Percentiles rank a stretch among this genome's conserved stretches.
phyloP scores from a whole-genome alignment of 1,284 basidiomycete species.

The Kwoniella shivajii region DNA sequence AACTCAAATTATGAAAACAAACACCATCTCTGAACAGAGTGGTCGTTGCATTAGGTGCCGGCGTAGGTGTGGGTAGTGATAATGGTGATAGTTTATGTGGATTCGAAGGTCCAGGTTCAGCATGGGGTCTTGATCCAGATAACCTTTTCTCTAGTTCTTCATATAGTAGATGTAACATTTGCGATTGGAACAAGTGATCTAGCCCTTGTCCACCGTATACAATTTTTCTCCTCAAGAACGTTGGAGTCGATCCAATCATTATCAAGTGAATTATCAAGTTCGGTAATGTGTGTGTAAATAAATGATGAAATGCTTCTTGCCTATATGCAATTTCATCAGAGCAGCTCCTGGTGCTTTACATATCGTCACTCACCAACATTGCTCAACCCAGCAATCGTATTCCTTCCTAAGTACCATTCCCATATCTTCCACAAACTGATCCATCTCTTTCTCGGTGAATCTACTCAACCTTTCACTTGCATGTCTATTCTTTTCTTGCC shows the following conservation, averaged over 20 bases:
- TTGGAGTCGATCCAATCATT: slow-evolving; percentile 45
- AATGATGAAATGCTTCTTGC: slow-evolving; percentile 54
- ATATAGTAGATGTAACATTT: slow-evolving; percentile 50
- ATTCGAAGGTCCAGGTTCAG: slow-evolving; percentile 23
- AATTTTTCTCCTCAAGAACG: slow-evolving; percentile 49
- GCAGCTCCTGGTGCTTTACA: background rate
- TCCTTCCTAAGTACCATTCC: slow-evolving; percentile 48
- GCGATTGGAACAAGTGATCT: slow-evolving; percentile 47
- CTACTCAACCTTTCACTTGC: slow-evolving; percentile 30
- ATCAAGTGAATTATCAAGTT: slow-evolving; percentile 53
- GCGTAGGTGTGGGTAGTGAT: slow-evolving; percentile 15
- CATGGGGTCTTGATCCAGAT: slow-evolving; percentile 32
- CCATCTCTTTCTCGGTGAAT: slow-evolving; percentile 46
- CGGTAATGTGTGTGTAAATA: slow-evolving; percentile 50
- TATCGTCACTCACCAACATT: slow-evolving; percentile 49
- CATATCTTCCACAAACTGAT: slow-evolving; percentile 48
- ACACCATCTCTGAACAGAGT: slow-evolving; percentile 37
- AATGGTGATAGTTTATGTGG: slow-evolving; percentile 14
- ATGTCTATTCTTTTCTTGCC: slow-evolving; percentile 41
- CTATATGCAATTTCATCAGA: slow-evolving; percentile 25
- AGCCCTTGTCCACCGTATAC: slow-evolving; percentile 51
- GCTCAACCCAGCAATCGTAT: slow-evolving; percentile 54
- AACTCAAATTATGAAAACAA: slow-evolving; percentile 38
- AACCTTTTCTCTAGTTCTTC: slow-evolving; percentile 49
- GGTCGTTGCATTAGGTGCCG: slow-evolving; percentile 9